Evolutionary conservation across 2,329 filamentous ascomycete genomes (phyloP).

Genomic region (Monosporascus sp.): DNA sequence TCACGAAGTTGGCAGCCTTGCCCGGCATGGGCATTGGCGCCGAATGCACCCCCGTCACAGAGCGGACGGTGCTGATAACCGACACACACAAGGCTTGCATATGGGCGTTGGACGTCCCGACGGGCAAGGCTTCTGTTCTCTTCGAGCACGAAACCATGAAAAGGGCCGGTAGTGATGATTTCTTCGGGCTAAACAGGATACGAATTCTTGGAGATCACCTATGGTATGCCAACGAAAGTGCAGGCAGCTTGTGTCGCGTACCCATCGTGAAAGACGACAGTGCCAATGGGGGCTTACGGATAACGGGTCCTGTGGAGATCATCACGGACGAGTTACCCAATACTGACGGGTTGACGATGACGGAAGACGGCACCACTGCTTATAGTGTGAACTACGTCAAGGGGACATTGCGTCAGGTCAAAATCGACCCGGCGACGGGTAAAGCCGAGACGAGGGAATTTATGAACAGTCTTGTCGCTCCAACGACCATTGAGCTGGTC

Average conservation of each 20-base stretch:
- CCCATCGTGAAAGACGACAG: constrained; percentile 17
- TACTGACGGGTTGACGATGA: constrained; percentile 23
- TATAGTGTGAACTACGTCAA: constrained; percentile 25
- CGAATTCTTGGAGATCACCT: constrained; percentile 18
- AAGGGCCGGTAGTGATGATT: constrained; percentile 12
- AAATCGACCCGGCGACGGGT: constrained; percentile 11
- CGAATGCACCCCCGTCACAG: constrained; percentile 17
- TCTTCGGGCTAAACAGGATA: constrained; percentile 25
- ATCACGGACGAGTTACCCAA: constrained; percentile 21
- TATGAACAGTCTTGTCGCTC: constrained; percentile 22
- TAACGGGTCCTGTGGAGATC: constrained; percentile 17
- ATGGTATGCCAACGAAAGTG: constrained; percentile 27
- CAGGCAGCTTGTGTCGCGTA: constrained; percentile 21
- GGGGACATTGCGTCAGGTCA: constrained; percentile 14
- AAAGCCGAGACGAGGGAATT: constrained; percentile 13
- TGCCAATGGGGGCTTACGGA: constrained; percentile 14
- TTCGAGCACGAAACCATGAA: constrained; percentile 21
- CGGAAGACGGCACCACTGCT: constrained; percentile 15
- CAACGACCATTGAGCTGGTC: constrained; percentile 21
- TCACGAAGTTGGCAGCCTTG: constrained; percentile 16
- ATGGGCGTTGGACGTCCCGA: constrained; percentile 22
- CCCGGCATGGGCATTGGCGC: constrained; percentile 16
- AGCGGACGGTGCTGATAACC: constrained; percentile 21
- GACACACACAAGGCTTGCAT: constrained; percentile 21
- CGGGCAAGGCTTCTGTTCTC: constrained; percentile 15